Evolutionary conservation across 2,329 filamentous ascomycete species (phyloP).

Genomic region (Colletotrichum eleusines): DNA sequence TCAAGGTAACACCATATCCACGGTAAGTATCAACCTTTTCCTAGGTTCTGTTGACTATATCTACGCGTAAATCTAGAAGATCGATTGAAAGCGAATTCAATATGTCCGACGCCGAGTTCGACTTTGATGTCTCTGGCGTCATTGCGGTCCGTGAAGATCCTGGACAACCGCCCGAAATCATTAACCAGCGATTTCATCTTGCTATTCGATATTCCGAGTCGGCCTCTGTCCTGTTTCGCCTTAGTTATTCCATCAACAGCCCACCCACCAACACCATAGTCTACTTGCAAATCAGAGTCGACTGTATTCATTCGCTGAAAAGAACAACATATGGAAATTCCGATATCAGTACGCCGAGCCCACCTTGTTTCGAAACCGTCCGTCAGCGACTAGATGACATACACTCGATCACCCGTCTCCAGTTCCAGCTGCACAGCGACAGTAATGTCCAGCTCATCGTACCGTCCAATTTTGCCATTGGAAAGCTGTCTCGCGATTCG

Average conservation of each 20-base stretch:
- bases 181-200: too few relatives aligned
- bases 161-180: too few relatives aligned
- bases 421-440: not conserved
- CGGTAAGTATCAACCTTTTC: too few relatives aligned
- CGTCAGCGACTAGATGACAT: not conserved
- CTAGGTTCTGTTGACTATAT: too few relatives aligned
- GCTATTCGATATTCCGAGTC: too few relatives aligned
- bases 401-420: not conserved
- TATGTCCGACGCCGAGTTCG: too few relatives aligned
- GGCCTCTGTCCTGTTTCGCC: not conserved
- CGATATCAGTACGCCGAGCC: not conserved
- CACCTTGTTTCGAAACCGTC: not conserved
- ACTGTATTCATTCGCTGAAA: not conserved
- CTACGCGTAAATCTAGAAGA: too few relatives aligned
- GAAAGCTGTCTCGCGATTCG: not conserved
- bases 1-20: too few relatives aligned
- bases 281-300: not conserved
- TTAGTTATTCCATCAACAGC: not conserved
- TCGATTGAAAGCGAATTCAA: too few relatives aligned
- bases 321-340: not conserved
- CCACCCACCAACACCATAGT: not conserved
- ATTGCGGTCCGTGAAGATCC: too few relatives aligned
- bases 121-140: too few relatives aligned
- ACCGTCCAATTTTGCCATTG: not conserved
- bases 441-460: not conserved